Conservation (phyloP, 1,284 basidiomycete genomes). For the Cryptococcus wingfieldii region DNA sequence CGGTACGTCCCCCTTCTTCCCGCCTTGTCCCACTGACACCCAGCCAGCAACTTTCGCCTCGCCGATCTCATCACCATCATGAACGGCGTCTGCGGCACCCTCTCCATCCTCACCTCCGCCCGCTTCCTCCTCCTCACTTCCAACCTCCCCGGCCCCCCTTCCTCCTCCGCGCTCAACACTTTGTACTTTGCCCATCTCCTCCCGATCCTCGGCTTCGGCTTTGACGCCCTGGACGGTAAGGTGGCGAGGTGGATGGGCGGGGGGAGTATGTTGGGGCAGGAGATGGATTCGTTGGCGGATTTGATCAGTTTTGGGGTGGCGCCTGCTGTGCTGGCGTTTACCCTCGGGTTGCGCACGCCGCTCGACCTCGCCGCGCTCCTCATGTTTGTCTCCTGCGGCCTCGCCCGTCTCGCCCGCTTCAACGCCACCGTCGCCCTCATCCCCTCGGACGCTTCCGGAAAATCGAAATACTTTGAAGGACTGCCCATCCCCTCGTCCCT, state of each 20-base stretch:
- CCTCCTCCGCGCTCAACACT: constrained; percentile 33
- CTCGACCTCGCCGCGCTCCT: constrained; percentile 84
- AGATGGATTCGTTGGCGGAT: constrained; percentile 94
- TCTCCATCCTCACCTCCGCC: constrained; percentile 84
- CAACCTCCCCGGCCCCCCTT: constrained; percentile 53
- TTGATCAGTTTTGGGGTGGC: constrained; percentile 97
- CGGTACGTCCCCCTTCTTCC: constrained; percentile 56
- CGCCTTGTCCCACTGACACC: background rate
- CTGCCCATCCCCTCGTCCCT: constrained; percentile 93
- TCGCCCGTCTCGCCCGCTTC: constrained; percentile 93
- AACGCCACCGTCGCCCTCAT: constrained; percentile 95
- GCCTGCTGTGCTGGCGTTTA: constrained; percentile 83
- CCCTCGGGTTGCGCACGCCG: constrained; percentile 80
- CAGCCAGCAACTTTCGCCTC: constrained; percentile 84
- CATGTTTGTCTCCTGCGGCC: constrained; percentile 89
- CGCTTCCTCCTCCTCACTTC: constrained; percentile 79
- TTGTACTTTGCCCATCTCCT: constrained; percentile 81
- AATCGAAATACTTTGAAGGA: constrained; percentile 93
- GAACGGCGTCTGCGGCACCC: constrained; percentile 97
- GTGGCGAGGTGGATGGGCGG: constrained; percentile 96
- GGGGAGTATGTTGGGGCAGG: constrained; percentile 94
- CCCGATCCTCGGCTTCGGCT: constrained; percentile 92
- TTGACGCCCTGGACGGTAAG: constrained; percentile 97
- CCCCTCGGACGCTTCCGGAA: constrained; percentile 82
- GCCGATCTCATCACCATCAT: constrained; percentile 99